Evolutionary conservation across 495 filamentous ascomycete species (phyloP).

Genomic region (Penicillium arizonense): DNA sequence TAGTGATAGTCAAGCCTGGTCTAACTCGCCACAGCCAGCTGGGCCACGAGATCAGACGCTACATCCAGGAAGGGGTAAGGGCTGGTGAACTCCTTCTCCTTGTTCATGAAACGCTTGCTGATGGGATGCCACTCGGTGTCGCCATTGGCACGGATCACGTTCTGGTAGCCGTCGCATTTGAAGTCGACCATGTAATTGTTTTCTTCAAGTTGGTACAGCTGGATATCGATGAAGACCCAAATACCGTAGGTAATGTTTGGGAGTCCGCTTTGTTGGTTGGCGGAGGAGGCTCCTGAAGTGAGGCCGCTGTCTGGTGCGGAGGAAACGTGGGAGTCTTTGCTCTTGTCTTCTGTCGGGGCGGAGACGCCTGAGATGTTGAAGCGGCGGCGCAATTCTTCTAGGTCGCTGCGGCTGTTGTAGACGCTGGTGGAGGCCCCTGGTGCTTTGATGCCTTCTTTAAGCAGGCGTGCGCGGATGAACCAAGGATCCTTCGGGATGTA

Average conservation of each 20-base stretch:
- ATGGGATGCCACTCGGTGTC: slow-evolving; percentile 47
- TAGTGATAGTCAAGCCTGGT: not conserved
- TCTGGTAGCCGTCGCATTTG: slow-evolving; percentile 98
- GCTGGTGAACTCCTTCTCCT: slow-evolving; percentile 55
- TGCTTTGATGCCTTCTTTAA: slow-evolving; percentile 66
- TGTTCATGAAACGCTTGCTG: slow-evolving; percentile 47
- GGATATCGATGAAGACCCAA: slow-evolving; percentile 88
- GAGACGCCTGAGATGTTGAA: slow-evolving; percentile 46
- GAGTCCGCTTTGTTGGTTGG: slow-evolving; percentile 33
- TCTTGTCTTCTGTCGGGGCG: slow-evolving; percentile 34
- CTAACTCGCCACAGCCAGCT: slow-evolving; percentile 48
- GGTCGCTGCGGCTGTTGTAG: slow-evolving; percentile 56
- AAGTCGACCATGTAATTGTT: slow-evolving; percentile 97
- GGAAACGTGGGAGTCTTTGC: slow-evolving; percentile 16
- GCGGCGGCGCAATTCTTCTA: slow-evolving; percentile 49
- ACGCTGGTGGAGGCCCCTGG: slow-evolving; percentile 51
- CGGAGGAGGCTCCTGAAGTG: slow-evolving; percentile 41
- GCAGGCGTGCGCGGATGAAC: slow-evolving; percentile 88
- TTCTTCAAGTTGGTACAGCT: slow-evolving; percentile 92
- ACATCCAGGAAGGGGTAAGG: slow-evolving; percentile 57
- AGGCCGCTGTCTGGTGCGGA: slow-evolving; percentile 25
- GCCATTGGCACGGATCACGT: slow-evolving; percentile 53
- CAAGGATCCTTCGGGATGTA: slow-evolving; percentile 89
- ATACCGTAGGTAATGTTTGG: slow-evolving; percentile 43
- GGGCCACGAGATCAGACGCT: slow-evolving; percentile 53